Percentiles rank a stretch among this genome's conserved stretches.
Conservation (phyloP, 208 protist species). For the Crithidia bombi region DNA sequence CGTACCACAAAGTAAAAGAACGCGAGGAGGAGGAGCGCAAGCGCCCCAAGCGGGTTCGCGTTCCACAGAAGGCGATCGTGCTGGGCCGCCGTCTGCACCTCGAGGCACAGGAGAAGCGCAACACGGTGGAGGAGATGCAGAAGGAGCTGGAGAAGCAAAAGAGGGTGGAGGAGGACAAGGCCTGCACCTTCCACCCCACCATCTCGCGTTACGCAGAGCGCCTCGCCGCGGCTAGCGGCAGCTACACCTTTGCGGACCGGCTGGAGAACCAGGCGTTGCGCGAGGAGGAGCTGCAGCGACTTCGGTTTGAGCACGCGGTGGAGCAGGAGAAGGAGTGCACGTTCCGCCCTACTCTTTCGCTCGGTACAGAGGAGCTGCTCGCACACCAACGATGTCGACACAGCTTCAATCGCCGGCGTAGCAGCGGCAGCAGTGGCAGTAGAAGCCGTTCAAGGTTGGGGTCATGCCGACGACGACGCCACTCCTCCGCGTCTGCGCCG, state of each 20-base stretch:
- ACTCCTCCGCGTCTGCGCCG: background rate
- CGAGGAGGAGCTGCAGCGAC: constrained; percentile 44
- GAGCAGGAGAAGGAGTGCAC: constrained; percentile 43
- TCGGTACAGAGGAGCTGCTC: constrained; percentile 42
- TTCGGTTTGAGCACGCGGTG: constrained; percentile 40
- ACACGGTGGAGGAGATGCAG: constrained; percentile 25
- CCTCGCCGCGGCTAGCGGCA: constrained; percentile 27
- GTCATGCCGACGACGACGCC: background rate
- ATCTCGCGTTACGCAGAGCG: constrained; percentile 55
- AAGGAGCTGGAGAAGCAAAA: constrained; percentile 27
- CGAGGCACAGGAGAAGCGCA: constrained; percentile 28
- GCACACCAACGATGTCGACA: constrained; percentile 25
- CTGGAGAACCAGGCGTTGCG: constrained; percentile 29
- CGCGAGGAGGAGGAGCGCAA: constrained; percentile 37
- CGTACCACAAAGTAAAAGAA: constrained; percentile 55
- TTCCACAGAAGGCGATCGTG: constrained; percentile 45
- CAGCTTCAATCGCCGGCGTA: background rate
- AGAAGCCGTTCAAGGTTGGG: background rate
- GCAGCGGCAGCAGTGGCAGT: too few relatives aligned
- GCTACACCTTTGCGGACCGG: constrained; percentile 43
- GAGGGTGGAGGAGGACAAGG: constrained; percentile 34
- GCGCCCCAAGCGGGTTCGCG: constrained; percentile 8
- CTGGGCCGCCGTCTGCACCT: constrained; percentile 67
- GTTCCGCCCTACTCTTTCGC: constrained; percentile 63
- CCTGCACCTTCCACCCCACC: constrained; percentile 65